phyloP scores from a whole-genome alignment of 805 yeast species.

The Starmerella potacharoeniae region DNA sequence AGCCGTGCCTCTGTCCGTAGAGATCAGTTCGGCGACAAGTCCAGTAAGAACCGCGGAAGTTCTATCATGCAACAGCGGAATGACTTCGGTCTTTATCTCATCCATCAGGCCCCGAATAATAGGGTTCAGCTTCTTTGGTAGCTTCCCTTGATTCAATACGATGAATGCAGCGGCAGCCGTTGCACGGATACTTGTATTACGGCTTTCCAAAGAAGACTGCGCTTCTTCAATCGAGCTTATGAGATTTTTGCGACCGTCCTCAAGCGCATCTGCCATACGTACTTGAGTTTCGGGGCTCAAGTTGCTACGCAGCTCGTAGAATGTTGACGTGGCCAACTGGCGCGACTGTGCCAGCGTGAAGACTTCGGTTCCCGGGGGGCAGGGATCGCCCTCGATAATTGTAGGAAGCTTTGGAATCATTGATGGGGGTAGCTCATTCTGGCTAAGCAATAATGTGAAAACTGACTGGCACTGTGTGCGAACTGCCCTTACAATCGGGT shows the following conservation, averaged over 20 bases:
- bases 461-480: constrained; percentile 80
- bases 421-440: constrained; percentile 57
- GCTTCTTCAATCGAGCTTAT: constrained; percentile 59
- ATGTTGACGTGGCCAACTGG: constrained; percentile 50
- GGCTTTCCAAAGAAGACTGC: constrained; percentile 34
- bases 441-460: constrained; percentile 63
- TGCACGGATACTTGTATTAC: constrained; percentile 51
- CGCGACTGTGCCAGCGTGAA: constrained; percentile 73
- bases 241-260: constrained; percentile 66
- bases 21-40: constrained; percentile 49
- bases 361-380: constrained; percentile 80
- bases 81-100: constrained; percentile 67
- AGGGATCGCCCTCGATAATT: constrained; percentile 85
- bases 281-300: constrained; percentile 62
- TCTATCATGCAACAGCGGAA: constrained; percentile 52
- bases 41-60: constrained; percentile 59
- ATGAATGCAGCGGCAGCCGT: constrained; percentile 67
- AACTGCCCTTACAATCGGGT: constrained; percentile 72
- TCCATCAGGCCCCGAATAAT: constrained; percentile 86
- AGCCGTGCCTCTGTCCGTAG: constrained; percentile 52
- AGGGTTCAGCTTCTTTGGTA: constrained; percentile 86
- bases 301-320: constrained; percentile 49
- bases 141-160: constrained; percentile 32
- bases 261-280: constrained; percentile 57
- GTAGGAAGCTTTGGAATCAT: constrained; percentile 76